Evolutionary conservation across 106 monocot species (phyloP).

Genomic region (Acorus gramineus): DNA sequence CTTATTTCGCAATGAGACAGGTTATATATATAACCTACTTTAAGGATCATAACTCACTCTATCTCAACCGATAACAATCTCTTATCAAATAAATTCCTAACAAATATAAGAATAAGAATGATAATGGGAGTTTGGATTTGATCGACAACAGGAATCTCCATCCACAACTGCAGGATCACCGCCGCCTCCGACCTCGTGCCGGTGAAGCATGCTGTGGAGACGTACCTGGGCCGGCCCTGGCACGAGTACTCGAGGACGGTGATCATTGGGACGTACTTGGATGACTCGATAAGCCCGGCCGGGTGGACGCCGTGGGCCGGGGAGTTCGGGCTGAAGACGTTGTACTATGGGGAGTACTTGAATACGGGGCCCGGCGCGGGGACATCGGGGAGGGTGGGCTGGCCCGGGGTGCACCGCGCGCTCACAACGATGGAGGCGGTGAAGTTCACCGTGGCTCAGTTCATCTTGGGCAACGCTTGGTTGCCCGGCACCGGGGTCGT

Average conservation of each 20-base stretch:
- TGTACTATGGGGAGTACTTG: constrained; percentile 5
- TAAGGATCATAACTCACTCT: no score
- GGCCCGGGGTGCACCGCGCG: not conserved
- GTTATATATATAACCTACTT: no score
- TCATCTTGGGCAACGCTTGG: constrained; percentile 2
- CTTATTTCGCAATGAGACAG: no score
- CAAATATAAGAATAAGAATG: no score
- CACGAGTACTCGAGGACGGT: constrained; percentile 7
- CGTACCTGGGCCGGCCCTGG: constrained; percentile 5
- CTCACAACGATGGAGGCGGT: not conserved
- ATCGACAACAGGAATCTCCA: not conserved
- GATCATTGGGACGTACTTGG: not conserved
- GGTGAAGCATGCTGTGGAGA: not conserved
- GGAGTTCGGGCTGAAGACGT: not conserved
- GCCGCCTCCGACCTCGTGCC: constrained; percentile 8
- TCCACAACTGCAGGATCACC: constrained; percentile 2
- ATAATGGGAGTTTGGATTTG: no score
- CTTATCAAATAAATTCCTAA: no score
- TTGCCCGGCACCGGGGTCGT: not conserved
- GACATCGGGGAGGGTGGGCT: not conserved
- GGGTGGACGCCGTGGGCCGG: constrained; percentile 3
- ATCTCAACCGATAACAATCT: no score
- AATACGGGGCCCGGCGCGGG: constrained; percentile 5
- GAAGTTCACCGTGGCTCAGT: not conserved
- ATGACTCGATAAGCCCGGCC: not conserved